Conservation (phyloP, 2,329 filamentous ascomycete species). For the Fusarium sp. region DNA sequence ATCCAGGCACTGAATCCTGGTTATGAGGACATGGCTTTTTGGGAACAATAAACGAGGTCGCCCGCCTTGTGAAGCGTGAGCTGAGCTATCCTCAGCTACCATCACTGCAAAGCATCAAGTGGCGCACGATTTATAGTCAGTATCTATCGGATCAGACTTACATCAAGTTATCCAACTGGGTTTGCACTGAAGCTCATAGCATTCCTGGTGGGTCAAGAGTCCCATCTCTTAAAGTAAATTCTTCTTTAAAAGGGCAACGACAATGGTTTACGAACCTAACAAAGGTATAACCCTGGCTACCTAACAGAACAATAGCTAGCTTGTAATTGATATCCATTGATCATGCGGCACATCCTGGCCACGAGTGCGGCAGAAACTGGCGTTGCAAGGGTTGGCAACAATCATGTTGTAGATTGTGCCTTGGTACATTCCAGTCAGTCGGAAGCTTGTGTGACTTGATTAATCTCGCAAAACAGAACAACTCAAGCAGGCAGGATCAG, state of each 20-base stretch:
- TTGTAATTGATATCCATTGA: not conserved
- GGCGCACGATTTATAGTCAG: not conserved
- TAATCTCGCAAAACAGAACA: not conserved
- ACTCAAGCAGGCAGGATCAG: not conserved
- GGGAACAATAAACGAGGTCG: not conserved
- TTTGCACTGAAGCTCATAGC: not conserved
- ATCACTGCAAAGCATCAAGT: constrained; percentile 2
- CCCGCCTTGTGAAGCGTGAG: not conserved
- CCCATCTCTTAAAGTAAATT: not conserved
- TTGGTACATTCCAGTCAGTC: constrained; percentile 9
- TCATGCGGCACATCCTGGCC: not conserved
- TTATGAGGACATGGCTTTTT: not conserved
- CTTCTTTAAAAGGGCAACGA: not conserved
- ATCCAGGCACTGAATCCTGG: not conserved
- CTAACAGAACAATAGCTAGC: not conserved
- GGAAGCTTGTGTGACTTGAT: not conserved
- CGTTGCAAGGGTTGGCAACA: not conserved
- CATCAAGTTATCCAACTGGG: not conserved
- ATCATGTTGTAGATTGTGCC: not conserved
- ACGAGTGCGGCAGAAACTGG: not conserved
- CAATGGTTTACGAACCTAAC: too few species aligned
- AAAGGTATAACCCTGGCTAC: not conserved
- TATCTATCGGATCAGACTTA: not conserved
- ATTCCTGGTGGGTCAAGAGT: not conserved
- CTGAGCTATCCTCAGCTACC: constrained; percentile 12